Conservation (phyloP, 352 stramenopile species). For the Pythium aristosporum region DNA sequence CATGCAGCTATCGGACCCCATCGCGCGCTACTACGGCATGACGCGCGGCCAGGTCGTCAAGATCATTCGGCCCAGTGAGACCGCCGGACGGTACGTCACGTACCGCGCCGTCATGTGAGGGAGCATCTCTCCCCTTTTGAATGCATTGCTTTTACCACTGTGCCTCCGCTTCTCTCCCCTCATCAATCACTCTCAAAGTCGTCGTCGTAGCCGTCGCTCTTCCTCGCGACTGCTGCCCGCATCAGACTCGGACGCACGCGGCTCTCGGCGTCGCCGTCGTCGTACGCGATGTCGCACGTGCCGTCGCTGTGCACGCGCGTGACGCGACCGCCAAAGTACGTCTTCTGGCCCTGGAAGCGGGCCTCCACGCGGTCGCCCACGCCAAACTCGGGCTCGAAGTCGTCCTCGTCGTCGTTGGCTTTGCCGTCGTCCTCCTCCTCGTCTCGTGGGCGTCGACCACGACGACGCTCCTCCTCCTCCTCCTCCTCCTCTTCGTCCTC, state of each 20-base stretch:
- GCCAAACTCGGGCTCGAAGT: constrained; percentile 38
- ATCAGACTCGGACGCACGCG: constrained; percentile 50
- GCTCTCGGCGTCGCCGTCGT: constrained; percentile 69
- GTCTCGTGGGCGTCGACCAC: background rate
- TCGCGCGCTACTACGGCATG: constrained; percentile 97
- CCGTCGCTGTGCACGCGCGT: constrained; percentile 49
- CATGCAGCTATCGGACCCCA: constrained; percentile 99
- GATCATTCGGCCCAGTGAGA: constrained; percentile 99
- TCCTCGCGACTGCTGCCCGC: constrained; percentile 16
- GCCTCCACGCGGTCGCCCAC: constrained; percentile 60
- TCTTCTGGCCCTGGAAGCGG: constrained; percentile 51
- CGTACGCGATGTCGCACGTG: constrained; percentile 63
- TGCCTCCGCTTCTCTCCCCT: background rate
- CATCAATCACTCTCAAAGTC: constrained; percentile 61
- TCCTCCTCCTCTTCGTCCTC: constrained; percentile 17
- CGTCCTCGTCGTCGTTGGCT: constrained; percentile 30
- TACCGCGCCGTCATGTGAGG: constrained; percentile 98
- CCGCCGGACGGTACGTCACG: constrained; percentile 98
- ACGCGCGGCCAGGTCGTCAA: constrained; percentile 98
- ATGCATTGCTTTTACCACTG: constrained; percentile 2
- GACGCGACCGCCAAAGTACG: constrained; percentile 55
- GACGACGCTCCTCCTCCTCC: constrained; percentile 14
- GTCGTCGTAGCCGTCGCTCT: constrained; percentile 40
- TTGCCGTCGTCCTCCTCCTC: constrained; percentile 21
- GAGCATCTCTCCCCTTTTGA: background rate